A percentile compares a stretch with the other conserved stretches of the same genome.
These are phyloP conservation scores for Bipolaris bicolor DNA, from an alignment of 2,329 filamentous ascomycete genomes.

Conservation along the genomic window DNA sequence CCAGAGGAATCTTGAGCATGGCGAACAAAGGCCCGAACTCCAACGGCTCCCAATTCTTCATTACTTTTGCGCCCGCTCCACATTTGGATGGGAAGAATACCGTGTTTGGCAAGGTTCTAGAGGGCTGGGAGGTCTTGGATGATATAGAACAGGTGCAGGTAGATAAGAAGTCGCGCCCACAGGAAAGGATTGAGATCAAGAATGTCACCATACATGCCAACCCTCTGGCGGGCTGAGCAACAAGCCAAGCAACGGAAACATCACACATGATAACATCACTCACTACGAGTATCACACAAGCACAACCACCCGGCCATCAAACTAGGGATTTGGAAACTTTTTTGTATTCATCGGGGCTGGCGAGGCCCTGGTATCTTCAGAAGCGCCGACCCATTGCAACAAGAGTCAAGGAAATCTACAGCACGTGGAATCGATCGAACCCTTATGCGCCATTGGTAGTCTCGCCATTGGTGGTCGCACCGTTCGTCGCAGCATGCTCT, in stretches of 20 bases:
- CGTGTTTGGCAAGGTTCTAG: conserved; percentile 75
- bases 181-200: conserved; percentile 70
- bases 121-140: conserved; percentile 66
- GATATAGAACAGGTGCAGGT: conserved; percentile 74
- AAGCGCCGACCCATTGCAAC: conserved; percentile 37
- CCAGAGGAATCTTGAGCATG: conserved; percentile 75
- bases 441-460: conserved; percentile 25
- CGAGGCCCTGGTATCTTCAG: conserved; percentile 46
- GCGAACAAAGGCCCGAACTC: conserved; percentile 76
- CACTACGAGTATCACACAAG: not conserved
- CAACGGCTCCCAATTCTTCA: conserved; percentile 82
- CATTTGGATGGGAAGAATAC: conserved; percentile 86
- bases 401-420: conserved; percentile 28
- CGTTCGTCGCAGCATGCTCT: conserved; percentile 36
- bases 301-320: not conserved
- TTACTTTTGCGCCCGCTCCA: conserved; percentile 76
- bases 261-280: not conserved
- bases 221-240: conserved; percentile 64
- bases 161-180: conserved; percentile 79
- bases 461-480: conserved; percentile 26
- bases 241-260: not conserved
- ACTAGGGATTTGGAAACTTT: conserved; percentile 7
- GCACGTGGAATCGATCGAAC: conserved; percentile 3
- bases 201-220: conserved; percentile 79
- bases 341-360: conserved; percentile 35